Percentiles rank a stretch among this genome's conserved stretches.
Conservation (phyloP, 768 basidiomycete species). For the Leucocoprinus birnbaumii region DNA sequence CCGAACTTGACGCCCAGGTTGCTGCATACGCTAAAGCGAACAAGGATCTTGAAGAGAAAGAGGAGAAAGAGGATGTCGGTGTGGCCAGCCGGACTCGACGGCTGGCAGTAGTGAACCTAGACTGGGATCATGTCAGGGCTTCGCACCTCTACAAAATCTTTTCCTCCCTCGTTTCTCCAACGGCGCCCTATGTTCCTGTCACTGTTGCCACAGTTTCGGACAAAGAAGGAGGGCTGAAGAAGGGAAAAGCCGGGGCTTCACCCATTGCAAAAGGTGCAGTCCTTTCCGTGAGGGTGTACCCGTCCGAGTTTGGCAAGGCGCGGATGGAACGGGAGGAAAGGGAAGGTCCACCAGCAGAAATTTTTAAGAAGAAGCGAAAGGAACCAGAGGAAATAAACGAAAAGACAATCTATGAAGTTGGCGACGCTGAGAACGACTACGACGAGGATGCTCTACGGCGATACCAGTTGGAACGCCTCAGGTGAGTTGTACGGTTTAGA, state of each 20-base stretch:
- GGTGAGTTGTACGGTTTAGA: conserved; percentile 46
- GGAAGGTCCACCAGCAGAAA: conserved; percentile 84
- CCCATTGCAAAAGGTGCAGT: conserved; percentile 60
- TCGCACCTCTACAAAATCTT: conserved; percentile 90
- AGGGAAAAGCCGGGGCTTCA: conserved; percentile 12
- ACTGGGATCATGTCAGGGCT: conserved; percentile 96
- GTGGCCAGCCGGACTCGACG: conserved; percentile 56
- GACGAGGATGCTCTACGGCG: conserved; percentile 84
- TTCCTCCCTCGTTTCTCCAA: conserved; percentile 75
- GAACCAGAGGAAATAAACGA: conserved; percentile 61
- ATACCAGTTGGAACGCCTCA: conserved; percentile 90
- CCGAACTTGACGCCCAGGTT: conserved; percentile 73
- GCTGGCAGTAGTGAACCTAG: conserved; percentile 90
- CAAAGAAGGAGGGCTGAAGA: conserved; percentile 14
- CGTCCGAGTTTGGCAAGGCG: conserved; percentile 90
- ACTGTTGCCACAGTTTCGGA: conserved; percentile 19
- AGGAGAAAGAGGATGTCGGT: conserved; percentile 31
- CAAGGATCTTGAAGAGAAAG: conserved; percentile 41
- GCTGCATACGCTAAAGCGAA: conserved; percentile 54
- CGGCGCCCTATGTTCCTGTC: conserved; percentile 40
- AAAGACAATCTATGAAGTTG: conserved; percentile 61
- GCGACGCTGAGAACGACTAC: conserved; percentile 74
- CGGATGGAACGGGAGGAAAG: conserved; percentile 83
- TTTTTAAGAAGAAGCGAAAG: conserved; percentile 60
- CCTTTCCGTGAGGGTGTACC: conserved; percentile 79